phyloP scores from a whole-genome alignment of 331 rosid species.

The Rhamnella rubrinervis region DNA sequence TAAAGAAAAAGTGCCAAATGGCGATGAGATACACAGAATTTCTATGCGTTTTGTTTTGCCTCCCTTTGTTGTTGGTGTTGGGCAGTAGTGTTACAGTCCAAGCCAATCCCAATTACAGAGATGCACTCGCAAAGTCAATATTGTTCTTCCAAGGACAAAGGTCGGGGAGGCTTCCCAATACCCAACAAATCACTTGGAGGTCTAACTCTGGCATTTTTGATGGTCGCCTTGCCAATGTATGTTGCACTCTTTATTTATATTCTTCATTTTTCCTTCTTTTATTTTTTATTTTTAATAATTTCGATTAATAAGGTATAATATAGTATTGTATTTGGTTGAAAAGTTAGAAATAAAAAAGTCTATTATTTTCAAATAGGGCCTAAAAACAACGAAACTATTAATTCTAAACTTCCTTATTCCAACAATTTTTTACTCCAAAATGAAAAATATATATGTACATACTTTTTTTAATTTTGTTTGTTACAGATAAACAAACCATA shows the following conservation, averaged over 20 bases:
- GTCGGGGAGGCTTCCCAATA: slow-evolving; percentile 64
- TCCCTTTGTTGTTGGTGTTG: slow-evolving; percentile 18
- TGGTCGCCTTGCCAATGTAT: slow-evolving; percentile 67
- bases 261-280: too few relatives aligned
- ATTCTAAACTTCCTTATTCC: too few relatives aligned
- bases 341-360: too few relatives aligned
- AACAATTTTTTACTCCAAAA: too few relatives aligned
- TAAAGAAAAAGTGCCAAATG: slow-evolving; percentile 12
- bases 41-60: slow-evolving; percentile 9
- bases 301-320: too few relatives aligned
- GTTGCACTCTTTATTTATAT: background rate
- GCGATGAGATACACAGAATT: slow-evolving; percentile 19
- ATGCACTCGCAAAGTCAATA: slow-evolving; percentile 75
- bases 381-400: too few relatives aligned
- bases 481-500: too few relatives aligned
- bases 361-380: too few relatives aligned
- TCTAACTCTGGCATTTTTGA: slow-evolving; percentile 71
- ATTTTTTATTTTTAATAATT: background rate
- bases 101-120: slow-evolving; percentile 62
- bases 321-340: too few relatives aligned
- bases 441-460: too few relatives aligned
- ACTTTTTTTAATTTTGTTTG: too few relatives aligned
- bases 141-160: slow-evolving; percentile 92
- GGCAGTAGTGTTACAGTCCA: slow-evolving; percentile 17
- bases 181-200: slow-evolving; percentile 71